Conservation (phyloP, 768 basidiomycete genomes). For the Royoungia palumana region DNA sequence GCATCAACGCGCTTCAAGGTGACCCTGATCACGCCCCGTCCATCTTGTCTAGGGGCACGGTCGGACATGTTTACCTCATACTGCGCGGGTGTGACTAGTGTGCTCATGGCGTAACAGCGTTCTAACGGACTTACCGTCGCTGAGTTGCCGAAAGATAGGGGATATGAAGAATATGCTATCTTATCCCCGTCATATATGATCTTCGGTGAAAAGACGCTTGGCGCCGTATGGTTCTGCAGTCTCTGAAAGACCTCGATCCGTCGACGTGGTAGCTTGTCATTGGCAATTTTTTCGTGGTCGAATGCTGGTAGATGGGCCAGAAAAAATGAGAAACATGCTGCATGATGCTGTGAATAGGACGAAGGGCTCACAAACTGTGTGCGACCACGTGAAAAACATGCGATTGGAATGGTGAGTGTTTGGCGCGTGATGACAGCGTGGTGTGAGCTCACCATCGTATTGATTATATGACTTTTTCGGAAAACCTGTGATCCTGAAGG, state of each 20-base stretch:
- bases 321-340: not conserved
- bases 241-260: constrained; percentile 31
- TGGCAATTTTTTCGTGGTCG: constrained; percentile 4
- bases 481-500: constrained; percentile 28
- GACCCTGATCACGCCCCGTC: constrained; percentile 32
- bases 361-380: constrained; percentile 27
- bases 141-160: constrained; percentile 31
- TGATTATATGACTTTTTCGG: constrained; percentile 28
- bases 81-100: constrained; percentile 6
- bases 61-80: constrained; percentile 36
- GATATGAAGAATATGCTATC: constrained; percentile 38
- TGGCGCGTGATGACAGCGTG: constrained; percentile 2
- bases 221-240: constrained; percentile 37
- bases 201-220: constrained; percentile 38
- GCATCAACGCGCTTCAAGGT: constrained; percentile 38
- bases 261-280: constrained; percentile 4
- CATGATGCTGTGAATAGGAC: not conserved
- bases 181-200: constrained; percentile 46
- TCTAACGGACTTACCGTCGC: constrained; percentile 24
- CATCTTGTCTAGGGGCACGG: constrained; percentile 13
- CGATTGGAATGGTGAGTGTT: constrained; percentile 2
- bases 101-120: not conserved
- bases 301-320: constrained; percentile 13
- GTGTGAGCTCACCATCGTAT: constrained; percentile 30
- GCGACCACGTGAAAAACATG: constrained; percentile 4